phyloP scores from a whole-genome alignment of 2,329 filamentous ascomycete species.

The Colletotrichum sp. region DNA sequence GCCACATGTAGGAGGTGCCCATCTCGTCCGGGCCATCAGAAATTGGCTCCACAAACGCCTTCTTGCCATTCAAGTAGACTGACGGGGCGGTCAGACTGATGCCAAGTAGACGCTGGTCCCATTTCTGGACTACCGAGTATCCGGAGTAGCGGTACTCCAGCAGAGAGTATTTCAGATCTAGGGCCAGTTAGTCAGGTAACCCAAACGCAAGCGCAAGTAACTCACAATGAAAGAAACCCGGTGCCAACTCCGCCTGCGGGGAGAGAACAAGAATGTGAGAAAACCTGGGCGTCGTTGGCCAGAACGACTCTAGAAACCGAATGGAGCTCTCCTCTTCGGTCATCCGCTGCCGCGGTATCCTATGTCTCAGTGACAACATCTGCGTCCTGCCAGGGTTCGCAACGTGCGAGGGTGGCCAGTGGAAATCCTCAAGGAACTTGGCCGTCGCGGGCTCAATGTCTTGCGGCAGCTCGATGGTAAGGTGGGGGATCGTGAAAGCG shows the following conservation, averaged over 20 bases:
- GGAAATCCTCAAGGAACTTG: slow-evolving; percentile 66
- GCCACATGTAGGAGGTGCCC: slow-evolving; percentile 76
- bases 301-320: slow-evolving; percentile 86
- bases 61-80: slow-evolving; percentile 64
- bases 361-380: slow-evolving; percentile 74
- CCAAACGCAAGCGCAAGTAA: background rate
- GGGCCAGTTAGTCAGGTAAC: background rate
- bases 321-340: slow-evolving; percentile 74
- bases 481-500: slow-evolving; percentile 69
- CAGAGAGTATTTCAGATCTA: slow-evolving; percentile 76
- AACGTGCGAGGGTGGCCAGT: slow-evolving; percentile 64
- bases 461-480: slow-evolving; percentile 85
- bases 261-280: slow-evolving; percentile 87
- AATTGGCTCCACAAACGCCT: slow-evolving; percentile 53
- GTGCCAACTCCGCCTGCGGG: slow-evolving; percentile 79
- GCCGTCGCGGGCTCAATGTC: slow-evolving; percentile 70
- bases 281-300: slow-evolving; percentile 67
- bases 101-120: slow-evolving; percentile 69
- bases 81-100: slow-evolving; percentile 80
- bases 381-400: slow-evolving; percentile 38
- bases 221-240: slow-evolving; percentile 81
- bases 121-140: slow-evolving; percentile 42
- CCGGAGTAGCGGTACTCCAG: slow-evolving; percentile 79
- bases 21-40: slow-evolving; percentile 33
- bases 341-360: slow-evolving; percentile 65